Evolutionary conservation across 352 stramenopile genomes (phyloP).

Genomic region (Pythium biforme): DNA sequence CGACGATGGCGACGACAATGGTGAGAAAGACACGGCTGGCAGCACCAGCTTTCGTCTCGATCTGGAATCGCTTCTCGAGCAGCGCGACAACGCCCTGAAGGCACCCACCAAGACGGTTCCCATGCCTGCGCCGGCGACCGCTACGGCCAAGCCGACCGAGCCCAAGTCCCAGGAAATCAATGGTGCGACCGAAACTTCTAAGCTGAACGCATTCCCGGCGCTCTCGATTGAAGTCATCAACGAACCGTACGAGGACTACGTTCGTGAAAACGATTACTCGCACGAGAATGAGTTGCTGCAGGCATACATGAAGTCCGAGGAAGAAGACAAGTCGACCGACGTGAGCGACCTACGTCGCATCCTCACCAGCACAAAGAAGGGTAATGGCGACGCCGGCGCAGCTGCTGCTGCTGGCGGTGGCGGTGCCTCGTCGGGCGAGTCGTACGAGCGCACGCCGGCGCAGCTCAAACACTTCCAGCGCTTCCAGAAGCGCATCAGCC

Average conservation of each 20-base stretch:
- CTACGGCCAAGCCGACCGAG: conserved; percentile 4
- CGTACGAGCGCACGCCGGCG: conserved; percentile 80
- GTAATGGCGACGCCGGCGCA: conserved; percentile 14
- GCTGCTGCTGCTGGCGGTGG: conserved; percentile 15
- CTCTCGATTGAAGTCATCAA: conserved; percentile 72
- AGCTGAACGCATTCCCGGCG: conserved; percentile 47
- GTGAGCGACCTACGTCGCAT: conserved; percentile 56
- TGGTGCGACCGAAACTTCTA: not conserved
- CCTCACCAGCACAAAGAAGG: conserved; percentile 58
- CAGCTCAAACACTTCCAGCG: conserved; percentile 73
- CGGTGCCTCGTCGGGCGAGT: conserved; percentile 42
- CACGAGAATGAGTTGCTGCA: conserved; percentile 76
- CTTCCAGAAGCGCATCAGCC: conserved; percentile 86
- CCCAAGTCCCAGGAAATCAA: conserved; percentile 8
- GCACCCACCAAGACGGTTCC: not conserved
- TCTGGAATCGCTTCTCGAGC: conserved; percentile 63
- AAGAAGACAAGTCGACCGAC: conserved; percentile 75
- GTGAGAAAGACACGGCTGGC: conserved; percentile 22
- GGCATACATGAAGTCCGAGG: conserved; percentile 78
- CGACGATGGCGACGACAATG: conserved; percentile 43
- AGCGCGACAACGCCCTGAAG: conserved; percentile 67
- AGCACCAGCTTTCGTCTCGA: conserved; percentile 33
- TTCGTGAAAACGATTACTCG: conserved; percentile 55
- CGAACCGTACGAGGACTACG: conserved; percentile 73
- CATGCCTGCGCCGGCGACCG: conserved; percentile 9